These are phyloP conservation scores for Globisporangium solare DNA, from an alignment of 352 stramenopile species.

Conservation along the genomic window DNA sequence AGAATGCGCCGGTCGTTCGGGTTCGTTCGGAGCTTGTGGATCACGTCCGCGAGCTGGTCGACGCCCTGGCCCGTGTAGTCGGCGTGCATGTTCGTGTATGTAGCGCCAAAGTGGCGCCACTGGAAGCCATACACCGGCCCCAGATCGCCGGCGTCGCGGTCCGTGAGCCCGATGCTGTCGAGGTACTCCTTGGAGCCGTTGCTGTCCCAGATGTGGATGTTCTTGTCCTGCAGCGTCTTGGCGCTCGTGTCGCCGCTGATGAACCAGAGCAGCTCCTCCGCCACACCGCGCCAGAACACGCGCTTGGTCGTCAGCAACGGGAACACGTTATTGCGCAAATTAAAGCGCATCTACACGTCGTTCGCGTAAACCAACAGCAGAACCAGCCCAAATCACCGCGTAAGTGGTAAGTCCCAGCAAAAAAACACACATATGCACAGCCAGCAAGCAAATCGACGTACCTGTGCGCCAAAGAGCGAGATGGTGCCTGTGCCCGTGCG, in stretches of 20 bases:
- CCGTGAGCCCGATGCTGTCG: conserved; percentile 87
- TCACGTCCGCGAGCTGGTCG: conserved; percentile 97
- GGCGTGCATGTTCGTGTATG: conserved; percentile 97
- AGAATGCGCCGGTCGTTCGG: conserved; percentile 98
- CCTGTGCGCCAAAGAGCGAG: conserved; percentile 98
- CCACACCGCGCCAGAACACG: conserved; percentile 99
- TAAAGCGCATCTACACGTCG: conserved; percentile 85
- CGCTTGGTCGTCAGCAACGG: conserved; percentile 99
- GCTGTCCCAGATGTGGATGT: conserved; percentile 99
- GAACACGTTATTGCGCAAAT: conserved; percentile 92
- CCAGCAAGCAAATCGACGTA: conserved; percentile 37
- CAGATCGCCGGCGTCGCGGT: conserved; percentile 97
- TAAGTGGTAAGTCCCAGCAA: too few relatives aligned
- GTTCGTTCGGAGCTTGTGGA: conserved; percentile 97
- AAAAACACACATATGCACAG: too few relatives aligned
- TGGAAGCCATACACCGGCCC: conserved; percentile 97
- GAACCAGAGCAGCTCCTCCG: conserved; percentile 99
- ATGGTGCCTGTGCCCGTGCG: conserved; percentile 98
- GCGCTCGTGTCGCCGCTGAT: conserved; percentile 96
- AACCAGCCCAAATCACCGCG: too few relatives aligned
- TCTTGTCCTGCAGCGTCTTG: conserved; percentile 95
- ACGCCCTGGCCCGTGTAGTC: conserved; percentile 98
- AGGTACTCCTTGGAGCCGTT: conserved; percentile 97
- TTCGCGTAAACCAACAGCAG: too few relatives aligned
- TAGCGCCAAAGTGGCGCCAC: conserved; percentile 99